phyloP scores from a whole-genome alignment of 495 filamentous ascomycete genomes.

The Lasiosphaeria hispida region DNA sequence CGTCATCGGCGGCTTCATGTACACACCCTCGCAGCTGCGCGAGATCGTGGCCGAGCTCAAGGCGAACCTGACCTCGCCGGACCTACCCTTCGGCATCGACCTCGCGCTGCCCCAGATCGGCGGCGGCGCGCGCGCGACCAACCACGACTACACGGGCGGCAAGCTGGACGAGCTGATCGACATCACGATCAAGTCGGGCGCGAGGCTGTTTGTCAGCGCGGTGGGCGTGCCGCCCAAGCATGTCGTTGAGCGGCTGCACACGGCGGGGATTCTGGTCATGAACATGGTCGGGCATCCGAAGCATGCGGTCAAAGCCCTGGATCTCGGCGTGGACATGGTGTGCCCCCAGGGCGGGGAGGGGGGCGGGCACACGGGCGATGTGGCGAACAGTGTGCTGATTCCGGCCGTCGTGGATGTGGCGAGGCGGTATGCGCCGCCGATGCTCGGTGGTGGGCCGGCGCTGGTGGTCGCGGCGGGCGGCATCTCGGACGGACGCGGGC shows the following conservation, averaged over 20 bases:
- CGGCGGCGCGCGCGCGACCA: slow-evolving; percentile 74
- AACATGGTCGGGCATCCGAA: slow-evolving; percentile 95
- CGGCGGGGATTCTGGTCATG: slow-evolving; percentile 76
- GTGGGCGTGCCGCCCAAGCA: slow-evolving; percentile 74
- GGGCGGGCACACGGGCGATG: slow-evolving; percentile 75
- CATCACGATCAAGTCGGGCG: slow-evolving; percentile 71
- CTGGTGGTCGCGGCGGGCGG: slow-evolving; percentile 77
- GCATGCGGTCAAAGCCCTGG: slow-evolving; percentile 80
- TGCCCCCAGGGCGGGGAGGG: slow-evolving; percentile 81
- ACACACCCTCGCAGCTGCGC: slow-evolving; percentile 75
- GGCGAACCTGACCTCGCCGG: slow-evolving; percentile 56
- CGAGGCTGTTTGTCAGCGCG: slow-evolving; percentile 77
- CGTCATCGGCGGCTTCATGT: slow-evolving; percentile 79
- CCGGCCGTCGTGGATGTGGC: slow-evolving; percentile 76
- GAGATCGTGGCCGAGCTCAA: slow-evolving; percentile 83
- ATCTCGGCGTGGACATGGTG: slow-evolving; percentile 77
- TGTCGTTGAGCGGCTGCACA: slow-evolving; percentile 69
- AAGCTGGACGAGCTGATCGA: slow-evolving; percentile 79
- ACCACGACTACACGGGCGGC: slow-evolving; percentile 88
- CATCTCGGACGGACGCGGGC: slow-evolving; percentile 65
- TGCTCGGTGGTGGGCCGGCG: slow-evolving; percentile 47
- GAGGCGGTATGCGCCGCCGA: slow-evolving; percentile 52
- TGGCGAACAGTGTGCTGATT: slow-evolving; percentile 70
- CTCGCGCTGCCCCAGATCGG: slow-evolving; percentile 84
- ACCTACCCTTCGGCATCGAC: slow-evolving; percentile 81